Conservation (phyloP, 164 flowering plant genomes). For the Berberis thunbergii region DNA sequence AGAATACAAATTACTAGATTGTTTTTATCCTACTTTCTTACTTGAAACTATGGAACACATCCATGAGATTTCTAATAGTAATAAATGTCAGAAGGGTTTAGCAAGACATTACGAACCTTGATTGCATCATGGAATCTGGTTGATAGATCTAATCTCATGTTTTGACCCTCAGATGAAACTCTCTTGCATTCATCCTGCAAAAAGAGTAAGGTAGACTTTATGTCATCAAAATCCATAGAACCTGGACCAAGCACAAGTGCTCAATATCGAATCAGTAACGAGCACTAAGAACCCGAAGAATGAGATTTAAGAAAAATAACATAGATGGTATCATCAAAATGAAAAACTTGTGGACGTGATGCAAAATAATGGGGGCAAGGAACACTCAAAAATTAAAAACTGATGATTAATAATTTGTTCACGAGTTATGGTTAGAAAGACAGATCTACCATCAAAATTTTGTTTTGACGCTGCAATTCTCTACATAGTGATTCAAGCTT, state of each 20-base stretch:
- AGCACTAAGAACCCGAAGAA: no score
- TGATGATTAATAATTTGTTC: not conserved
- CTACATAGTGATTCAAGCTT: conserved; percentile 93
- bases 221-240: no score
- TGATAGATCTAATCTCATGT: conserved; percentile 74
- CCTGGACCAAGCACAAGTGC: no score
- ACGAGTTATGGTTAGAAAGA: not conserved
- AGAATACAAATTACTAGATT: no score
- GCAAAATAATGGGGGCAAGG: not conserved
- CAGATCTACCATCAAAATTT: conserved; percentile 65
- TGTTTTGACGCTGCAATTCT: conserved; percentile 93
- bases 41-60: no score
- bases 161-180: conserved; percentile 83
- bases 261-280: no score
- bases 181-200: conserved; percentile 88
- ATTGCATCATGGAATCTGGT: conserved; percentile 84
- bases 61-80: not conserved
- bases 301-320: no score
- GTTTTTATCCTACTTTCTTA: no score
- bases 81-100: not conserved
- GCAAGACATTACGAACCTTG: conserved; percentile 40
- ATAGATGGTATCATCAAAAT: no score
- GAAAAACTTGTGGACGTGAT: no score
- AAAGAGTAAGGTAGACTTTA: not conserved
- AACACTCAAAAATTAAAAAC: not conserved